Percentiles rank a stretch among this genome's conserved stretches.
Conservation (phyloP, 306 rosid genomes). For the Glycine tomentella region DNA sequence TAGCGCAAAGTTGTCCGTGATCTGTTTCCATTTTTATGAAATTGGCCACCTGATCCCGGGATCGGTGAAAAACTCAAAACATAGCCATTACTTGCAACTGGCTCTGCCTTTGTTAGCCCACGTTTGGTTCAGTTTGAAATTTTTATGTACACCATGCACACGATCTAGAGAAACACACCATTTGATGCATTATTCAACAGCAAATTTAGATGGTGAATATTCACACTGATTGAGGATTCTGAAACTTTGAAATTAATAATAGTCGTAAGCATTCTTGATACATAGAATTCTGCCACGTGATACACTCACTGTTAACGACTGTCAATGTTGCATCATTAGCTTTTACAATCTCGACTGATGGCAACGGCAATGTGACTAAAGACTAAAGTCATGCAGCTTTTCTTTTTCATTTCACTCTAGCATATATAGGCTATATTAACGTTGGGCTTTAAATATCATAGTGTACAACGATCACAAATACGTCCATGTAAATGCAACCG, state of each 20-base stretch:
- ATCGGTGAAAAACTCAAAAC: neutral
- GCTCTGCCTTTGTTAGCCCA: neutral
- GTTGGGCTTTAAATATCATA: neutral
- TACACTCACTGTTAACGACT: neutral
- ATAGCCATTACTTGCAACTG: neutral
- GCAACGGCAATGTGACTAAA: neutral
- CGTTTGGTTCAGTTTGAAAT: neutral
- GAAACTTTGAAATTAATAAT: neutral
- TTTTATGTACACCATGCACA: neutral
- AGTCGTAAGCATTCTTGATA: no score
- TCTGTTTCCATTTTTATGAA: constrained; percentile 34
- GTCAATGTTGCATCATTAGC: neutral
- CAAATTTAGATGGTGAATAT: no score
- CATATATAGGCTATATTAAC: no score
- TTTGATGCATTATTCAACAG: no score
- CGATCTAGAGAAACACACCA: neutral
- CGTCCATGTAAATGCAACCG: constrained; percentile 76
- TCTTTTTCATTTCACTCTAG: no score
- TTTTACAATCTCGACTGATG: constrained; percentile 15
- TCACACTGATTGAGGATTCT: neutral
- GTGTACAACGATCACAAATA: neutral
- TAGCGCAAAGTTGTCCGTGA: constrained; percentile 13
- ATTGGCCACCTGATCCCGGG: constrained; percentile 2
- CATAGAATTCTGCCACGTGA: neutral
- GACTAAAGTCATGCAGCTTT: neutral